Conservation (phyloP, 495 filamentous ascomycete species). For the Penicillium taxi region DNA sequence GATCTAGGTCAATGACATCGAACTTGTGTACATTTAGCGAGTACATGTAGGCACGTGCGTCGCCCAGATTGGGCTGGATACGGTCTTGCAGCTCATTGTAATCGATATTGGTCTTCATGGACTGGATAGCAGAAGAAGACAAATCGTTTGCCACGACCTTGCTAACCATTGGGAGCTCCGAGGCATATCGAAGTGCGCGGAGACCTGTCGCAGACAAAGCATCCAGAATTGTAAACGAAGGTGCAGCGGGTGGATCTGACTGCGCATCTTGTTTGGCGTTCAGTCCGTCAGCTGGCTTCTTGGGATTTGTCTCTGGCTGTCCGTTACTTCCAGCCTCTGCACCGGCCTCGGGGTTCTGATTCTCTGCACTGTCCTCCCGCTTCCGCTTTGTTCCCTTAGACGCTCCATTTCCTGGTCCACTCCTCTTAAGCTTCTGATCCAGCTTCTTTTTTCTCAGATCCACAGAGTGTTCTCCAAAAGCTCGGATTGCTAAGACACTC, state of each 20-base stretch:
- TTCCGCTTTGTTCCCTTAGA: slow-evolving; percentile 47
- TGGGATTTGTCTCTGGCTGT: slow-evolving; percentile 9
- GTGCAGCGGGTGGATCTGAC: slow-evolving; percentile 2
- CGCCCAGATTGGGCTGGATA: slow-evolving; percentile 63
- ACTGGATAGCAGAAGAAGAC: slow-evolving; percentile 62
- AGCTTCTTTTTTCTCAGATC: slow-evolving; percentile 29
- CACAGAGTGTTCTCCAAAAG: slow-evolving; percentile 64
- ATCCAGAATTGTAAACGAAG: slow-evolving; percentile 73
- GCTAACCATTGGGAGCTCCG: slow-evolving; percentile 77
- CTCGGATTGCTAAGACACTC: slow-evolving; percentile 81
- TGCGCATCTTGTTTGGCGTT: slow-evolving; percentile 1
- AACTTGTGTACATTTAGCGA: slow-evolving; percentile 48
- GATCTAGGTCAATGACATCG: slow-evolving; percentile 93
- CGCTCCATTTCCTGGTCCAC: slow-evolving; percentile 23
- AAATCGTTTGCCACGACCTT: slow-evolving; percentile 85
- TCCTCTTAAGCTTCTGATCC: slow-evolving; percentile 36
- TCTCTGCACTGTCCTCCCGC: slow-evolving; percentile 22
- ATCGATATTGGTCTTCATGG: slow-evolving; percentile 73
- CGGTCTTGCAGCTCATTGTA: slow-evolving; percentile 68
- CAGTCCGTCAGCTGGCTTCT: slow-evolving; percentile 1
- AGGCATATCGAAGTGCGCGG: slow-evolving; percentile 82
- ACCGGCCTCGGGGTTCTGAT: slow-evolving; percentile 8
- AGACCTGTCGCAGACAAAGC: slow-evolving; percentile 92
- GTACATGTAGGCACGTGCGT: slow-evolving; percentile 92
- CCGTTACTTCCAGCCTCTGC: slow-evolving; percentile 8